These are phyloP conservation scores for Exophiala alcalophila DNA, from an alignment of 2,329 filamentous ascomycete genomes.

Conservation along the genomic window DNA sequence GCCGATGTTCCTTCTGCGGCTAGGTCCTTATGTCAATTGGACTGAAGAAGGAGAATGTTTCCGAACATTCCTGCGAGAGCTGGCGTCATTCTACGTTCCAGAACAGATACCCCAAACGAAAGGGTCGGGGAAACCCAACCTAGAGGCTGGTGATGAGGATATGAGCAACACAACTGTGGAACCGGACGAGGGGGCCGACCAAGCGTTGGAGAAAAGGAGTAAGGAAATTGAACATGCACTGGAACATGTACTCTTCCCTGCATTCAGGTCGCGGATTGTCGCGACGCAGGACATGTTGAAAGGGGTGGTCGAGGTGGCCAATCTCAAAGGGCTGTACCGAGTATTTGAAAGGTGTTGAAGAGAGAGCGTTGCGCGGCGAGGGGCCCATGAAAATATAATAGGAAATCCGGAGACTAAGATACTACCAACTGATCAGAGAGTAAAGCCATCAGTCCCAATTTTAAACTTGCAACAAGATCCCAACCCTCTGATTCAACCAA, in stretches of 20 bases:
- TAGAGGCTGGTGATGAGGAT: slow-evolving; percentile 13
- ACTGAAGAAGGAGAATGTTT: slow-evolving; percentile 81
- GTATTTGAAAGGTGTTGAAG: slow-evolving; percentile 89
- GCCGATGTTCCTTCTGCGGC: slow-evolving; percentile 78
- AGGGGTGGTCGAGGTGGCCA: slow-evolving; percentile 80
- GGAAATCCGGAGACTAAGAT: too few relatives aligned
- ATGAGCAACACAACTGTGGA: background rate
- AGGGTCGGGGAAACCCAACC: slow-evolving; percentile 16
- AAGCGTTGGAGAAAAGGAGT: slow-evolving; percentile 47
- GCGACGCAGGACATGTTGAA: slow-evolving; percentile 75
- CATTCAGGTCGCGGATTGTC: slow-evolving; percentile 76
- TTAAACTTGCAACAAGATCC: too few relatives aligned
- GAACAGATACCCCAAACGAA: slow-evolving; percentile 67
- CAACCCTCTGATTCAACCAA: too few relatives aligned
- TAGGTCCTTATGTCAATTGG: slow-evolving; percentile 90
- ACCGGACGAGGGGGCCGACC: slow-evolving; percentile 2
- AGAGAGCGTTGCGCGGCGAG: too few relatives aligned
- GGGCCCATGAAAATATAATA: too few relatives aligned
- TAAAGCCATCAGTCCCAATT: too few relatives aligned
- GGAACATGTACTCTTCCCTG: slow-evolving; percentile 86
- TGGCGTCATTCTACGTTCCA: slow-evolving; percentile 87
- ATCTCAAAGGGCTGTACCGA: slow-evolving; percentile 85
- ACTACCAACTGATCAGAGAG: too few relatives aligned
- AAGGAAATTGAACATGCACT: slow-evolving; percentile 69
- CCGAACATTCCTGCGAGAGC: slow-evolving; percentile 74